Evolutionary conservation across 371 early-diverging fungal genomes (phyloP).

Genomic region (Syncephalis fuscata): DNA sequence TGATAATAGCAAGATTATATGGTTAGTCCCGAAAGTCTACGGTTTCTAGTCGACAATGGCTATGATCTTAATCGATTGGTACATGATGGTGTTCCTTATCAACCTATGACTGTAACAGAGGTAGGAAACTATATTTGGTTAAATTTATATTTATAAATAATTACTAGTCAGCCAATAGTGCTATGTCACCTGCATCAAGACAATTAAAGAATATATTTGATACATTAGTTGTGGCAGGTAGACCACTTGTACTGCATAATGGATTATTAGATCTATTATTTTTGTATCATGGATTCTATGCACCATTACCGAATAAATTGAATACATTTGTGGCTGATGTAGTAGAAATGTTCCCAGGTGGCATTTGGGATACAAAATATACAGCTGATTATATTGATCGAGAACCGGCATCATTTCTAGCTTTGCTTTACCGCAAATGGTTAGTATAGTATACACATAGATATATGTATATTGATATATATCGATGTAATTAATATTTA

Average conservation of each 20-base stretch:
- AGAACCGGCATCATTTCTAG: slow-evolving; percentile 50
- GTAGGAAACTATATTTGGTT: slow-evolving; percentile 7
- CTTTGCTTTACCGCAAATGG: slow-evolving; percentile 64
- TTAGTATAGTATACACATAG: slow-evolving; percentile 4
- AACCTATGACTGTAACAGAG: slow-evolving; percentile 24
- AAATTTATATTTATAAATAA: too few species aligned
- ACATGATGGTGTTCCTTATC: slow-evolving; percentile 50
- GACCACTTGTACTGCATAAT: slow-evolving; percentile 73
- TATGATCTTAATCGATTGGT: slow-evolving; percentile 68
- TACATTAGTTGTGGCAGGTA: slow-evolving; percentile 13
- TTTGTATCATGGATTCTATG: slow-evolving; percentile 70
- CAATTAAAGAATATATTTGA: slow-evolving; percentile 11
- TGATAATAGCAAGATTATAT: slow-evolving; percentile 15
- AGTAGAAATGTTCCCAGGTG: slow-evolving; percentile 59
- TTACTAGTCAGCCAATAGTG: too few species aligned
- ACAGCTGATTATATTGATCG: slow-evolving; percentile 41
- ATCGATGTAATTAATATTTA: background rate
- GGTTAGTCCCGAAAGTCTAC: slow-evolving; percentile 43
- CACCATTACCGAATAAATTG: slow-evolving; percentile 44
- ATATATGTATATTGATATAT: too few species aligned
- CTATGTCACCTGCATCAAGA: too few species aligned
- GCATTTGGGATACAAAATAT: slow-evolving; percentile 81
- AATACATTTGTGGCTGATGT: slow-evolving; percentile 54
- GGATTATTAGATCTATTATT: slow-evolving; percentile 81
- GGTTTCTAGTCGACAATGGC: slow-evolving; percentile 62